Evolutionary conservation across 129 eudicot species (phyloP).

Genomic region (carrot (Daucus carota)): DNA sequence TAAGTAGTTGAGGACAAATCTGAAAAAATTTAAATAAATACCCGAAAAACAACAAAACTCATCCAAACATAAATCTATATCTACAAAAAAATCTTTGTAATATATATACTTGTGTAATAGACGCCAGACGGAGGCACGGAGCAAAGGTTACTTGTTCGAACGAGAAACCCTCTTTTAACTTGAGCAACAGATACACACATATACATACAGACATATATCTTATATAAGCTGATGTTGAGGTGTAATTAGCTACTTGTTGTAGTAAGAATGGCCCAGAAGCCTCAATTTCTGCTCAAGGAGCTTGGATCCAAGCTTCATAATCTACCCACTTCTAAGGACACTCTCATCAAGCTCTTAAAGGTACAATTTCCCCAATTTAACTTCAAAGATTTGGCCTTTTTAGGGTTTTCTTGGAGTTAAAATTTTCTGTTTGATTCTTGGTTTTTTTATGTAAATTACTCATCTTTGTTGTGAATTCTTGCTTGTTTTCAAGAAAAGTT

Average conservation of each 20-base stretch:
- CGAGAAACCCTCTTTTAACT: neutral
- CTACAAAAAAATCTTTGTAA: neutral
- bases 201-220: too few relatives aligned
- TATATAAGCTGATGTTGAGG: neutral
- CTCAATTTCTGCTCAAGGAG: conserved; percentile 60
- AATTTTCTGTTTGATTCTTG: neutral
- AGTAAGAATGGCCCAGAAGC: conserved; percentile 46
- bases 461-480: conserved; percentile 8
- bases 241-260: neutral
- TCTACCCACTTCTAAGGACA: conserved; percentile 64
- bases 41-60: neutral
- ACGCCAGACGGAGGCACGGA: too few relatives aligned
- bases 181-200: neutral
- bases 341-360: conserved; percentile 80
- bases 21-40: neutral
- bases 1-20: neutral
- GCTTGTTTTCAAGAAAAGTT: conserved; percentile 8
- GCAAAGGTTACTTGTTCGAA: conserved; percentile 1
- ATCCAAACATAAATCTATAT: neutral
- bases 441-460: neutral
- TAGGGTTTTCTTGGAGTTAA: neutral
- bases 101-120: neutral
- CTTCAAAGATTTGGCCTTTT: neutral
- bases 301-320: conserved; percentile 76
- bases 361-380: conserved; percentile 20